Base-by-base conservation (phyloP, 176 grass and related monocot genomes). In the Coix lacrymajobi region DNA sequence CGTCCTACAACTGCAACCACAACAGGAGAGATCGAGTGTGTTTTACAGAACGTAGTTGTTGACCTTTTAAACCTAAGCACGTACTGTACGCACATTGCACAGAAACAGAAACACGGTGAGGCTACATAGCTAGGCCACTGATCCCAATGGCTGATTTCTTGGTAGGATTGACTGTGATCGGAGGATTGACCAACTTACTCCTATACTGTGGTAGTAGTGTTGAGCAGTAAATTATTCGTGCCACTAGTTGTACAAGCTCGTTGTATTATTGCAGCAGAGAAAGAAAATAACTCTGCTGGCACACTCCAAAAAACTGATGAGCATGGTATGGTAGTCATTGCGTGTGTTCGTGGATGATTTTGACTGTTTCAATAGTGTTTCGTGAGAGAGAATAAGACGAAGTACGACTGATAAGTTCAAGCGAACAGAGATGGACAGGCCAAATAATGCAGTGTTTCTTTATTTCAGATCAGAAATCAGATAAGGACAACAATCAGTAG, bases 81-180 rank as follows among this genome's bases (percentile, higher is more conserved):
- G 36, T 67, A 44, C 64, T 9, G 36, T 67, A 44, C 64, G 80
- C 80, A 37, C 78, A 60, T 17, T 66, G 75, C 75, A 77, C 62
- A 79, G 77, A 82, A 82, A 78, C 71, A 86, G 37, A 90, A 15
- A 69, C 88, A 69, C 38, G 66, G 73, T 67, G 79, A 90, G 73
- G 76, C 63, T 51, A 60, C 4, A 26, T 60, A 54, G 43, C 20
- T 68, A 45, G 40, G 9, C 49, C 67, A 80, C 88, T 83, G 84
- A 87, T 90, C 88, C 84, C 84, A 43, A 86, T 5, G 88, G 61
- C 48, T 78, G 71, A 83, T 81, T 86, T 82, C 73, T 58, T 82
- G 29, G 37, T 29, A 82, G 11, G 28, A 72, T 62, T 84, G 81
- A 74, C n/a, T 66, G 28, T n/a, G 20, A 54, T 38, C 6, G 31